These are phyloP conservation scores for Astraeus odoratus DNA, from an alignment of 768 basidiomycete species.

Conservation along the genomic window DNA sequence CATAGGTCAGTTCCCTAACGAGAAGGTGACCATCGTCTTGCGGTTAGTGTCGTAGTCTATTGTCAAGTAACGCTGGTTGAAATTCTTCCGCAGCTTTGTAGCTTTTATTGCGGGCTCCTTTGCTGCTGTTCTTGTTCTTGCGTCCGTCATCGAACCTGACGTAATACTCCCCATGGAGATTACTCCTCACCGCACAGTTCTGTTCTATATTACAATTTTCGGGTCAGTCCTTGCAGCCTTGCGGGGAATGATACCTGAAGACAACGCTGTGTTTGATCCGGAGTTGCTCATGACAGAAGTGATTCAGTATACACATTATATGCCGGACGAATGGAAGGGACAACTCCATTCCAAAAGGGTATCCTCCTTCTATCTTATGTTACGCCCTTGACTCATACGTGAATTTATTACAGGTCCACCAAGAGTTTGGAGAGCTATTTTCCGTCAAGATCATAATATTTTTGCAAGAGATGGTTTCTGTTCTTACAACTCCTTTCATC, in stretches of 20 bases:
- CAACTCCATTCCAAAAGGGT: conserved; percentile 86
- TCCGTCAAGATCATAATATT: conserved; percentile 89
- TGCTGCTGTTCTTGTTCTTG: conserved; percentile 88
- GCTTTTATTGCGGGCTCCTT: conserved; percentile 96
- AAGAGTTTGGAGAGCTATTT: conserved; percentile 88
- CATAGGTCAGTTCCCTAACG: conserved; percentile 96
- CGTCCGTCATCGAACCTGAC: conserved; percentile 90
- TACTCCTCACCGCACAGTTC: conserved; percentile 83
- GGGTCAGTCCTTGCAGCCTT: conserved; percentile 84
- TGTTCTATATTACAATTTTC: conserved; percentile 90
- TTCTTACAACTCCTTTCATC: conserved; percentile 89
- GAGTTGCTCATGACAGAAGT: conserved; percentile 90
- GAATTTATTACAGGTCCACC: conserved; percentile 56
- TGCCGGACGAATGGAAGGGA: conserved; percentile 90
- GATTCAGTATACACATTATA: conserved; percentile 90
- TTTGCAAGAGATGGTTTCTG: conserved; percentile 81
- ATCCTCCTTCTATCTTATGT: conserved; percentile 1
- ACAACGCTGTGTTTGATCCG: conserved; percentile 90
- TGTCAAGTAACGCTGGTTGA: neutral
- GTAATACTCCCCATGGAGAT: conserved; percentile 92
- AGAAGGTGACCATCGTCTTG: conserved; percentile 83
- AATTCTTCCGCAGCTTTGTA: conserved; percentile 58
- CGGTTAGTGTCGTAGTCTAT: conserved; percentile 48
- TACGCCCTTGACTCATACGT: conserved; percentile 1
- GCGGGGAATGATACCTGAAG: conserved; percentile 92